Conservation (phyloP, 2,329 filamentous ascomycete species). For the Fusarium xyrophilum region DNA sequence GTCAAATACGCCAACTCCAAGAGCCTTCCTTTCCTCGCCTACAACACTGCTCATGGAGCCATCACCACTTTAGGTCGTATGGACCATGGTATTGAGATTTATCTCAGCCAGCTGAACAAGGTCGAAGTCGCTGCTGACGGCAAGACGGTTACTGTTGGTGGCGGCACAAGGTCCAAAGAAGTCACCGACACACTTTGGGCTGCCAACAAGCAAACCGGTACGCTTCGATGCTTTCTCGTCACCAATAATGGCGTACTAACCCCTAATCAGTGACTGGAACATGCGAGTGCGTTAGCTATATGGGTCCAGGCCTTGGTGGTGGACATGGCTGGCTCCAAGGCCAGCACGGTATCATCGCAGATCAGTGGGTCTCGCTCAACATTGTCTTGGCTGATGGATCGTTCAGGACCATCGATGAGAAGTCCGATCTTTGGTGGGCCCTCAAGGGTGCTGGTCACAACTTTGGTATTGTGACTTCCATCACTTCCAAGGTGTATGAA, state of each 20-base stretch:
- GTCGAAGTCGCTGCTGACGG: conserved; percentile 53
- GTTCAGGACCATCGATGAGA: conserved; percentile 32
- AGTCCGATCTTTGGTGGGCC: conserved; percentile 47
- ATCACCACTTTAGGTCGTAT: conserved; percentile 57
- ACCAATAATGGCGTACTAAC: neutral
- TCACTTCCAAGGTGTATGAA: conserved; percentile 44
- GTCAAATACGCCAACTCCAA: conserved; percentile 54
- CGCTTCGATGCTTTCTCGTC: neutral
- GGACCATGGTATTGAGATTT: conserved; percentile 59
- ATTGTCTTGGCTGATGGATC: conserved; percentile 45
- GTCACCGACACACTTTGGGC: conserved; percentile 58
- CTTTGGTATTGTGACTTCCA: conserved; percentile 45
- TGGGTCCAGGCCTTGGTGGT: conserved; percentile 43
- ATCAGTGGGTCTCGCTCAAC: conserved; percentile 45
- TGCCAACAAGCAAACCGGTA: conserved; percentile 58
- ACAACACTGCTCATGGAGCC: conserved; percentile 60
- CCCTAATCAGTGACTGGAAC: conserved; percentile 33
- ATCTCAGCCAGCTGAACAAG: conserved; percentile 52
- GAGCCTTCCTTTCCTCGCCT: conserved; percentile 59
- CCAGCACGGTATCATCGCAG: conserved; percentile 43
- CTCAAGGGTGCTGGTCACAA: conserved; percentile 46
- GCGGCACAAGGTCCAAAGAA: conserved; percentile 54
- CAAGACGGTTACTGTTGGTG: conserved; percentile 55
- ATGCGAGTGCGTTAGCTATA: conserved; percentile 41
- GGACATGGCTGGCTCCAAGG: conserved; percentile 45